A percentile compares a stretch with the other conserved stretches of the same genome.
These are phyloP conservation scores for Primulina huaijiensis DNA, from an alignment of 257 asterid genomes.

Conservation along the genomic window DNA sequence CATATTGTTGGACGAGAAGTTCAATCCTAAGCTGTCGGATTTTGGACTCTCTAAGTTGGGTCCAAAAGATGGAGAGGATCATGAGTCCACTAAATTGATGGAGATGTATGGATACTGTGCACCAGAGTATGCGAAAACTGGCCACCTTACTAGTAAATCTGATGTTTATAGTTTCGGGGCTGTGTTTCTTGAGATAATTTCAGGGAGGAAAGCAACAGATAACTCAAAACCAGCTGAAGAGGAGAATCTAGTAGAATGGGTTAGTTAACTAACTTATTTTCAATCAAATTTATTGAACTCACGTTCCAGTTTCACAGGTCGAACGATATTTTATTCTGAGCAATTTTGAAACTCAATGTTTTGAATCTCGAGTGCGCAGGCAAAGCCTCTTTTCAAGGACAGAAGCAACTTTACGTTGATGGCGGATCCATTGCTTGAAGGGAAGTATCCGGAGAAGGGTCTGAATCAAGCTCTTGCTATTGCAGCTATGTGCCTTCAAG, in stretches of 20 bases:
- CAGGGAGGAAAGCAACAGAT: conserved; percentile 49
- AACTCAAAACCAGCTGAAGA: conserved; percentile 42
- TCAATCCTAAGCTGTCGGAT: conserved; percentile 46
- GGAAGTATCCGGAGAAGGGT: conserved; percentile 32
- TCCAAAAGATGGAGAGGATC: conserved; percentile 36
- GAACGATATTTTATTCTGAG: neutral
- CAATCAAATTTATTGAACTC: neutral
- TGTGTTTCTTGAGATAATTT: conserved; percentile 46
- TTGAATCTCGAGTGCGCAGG: conserved; percentile 25
- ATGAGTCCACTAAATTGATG: conserved; percentile 43
- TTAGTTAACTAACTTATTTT: conserved; percentile 18
- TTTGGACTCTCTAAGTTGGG: conserved; percentile 48
- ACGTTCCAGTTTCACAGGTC: neutral
- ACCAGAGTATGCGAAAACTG: conserved; percentile 48
- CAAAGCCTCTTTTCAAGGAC: conserved; percentile 41
- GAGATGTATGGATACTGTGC: conserved; percentile 55
- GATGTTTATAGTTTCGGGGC: conserved; percentile 52
- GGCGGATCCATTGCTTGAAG: conserved; percentile 44
- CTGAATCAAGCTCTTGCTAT: conserved; percentile 41
- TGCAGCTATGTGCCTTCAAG: conserved; percentile 54
- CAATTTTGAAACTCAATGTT: neutral
- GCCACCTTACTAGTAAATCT: conserved; percentile 44
- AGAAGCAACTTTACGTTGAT: conserved; percentile 28
- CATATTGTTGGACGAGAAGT: conserved; percentile 36
- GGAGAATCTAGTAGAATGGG: conserved; percentile 56